Evolutionary conservation across 2,329 filamentous ascomycete species (phyloP), one percentile per base, ranked within the genome.

Genomic region (Beauveria scarabaeidicola): DNA sequence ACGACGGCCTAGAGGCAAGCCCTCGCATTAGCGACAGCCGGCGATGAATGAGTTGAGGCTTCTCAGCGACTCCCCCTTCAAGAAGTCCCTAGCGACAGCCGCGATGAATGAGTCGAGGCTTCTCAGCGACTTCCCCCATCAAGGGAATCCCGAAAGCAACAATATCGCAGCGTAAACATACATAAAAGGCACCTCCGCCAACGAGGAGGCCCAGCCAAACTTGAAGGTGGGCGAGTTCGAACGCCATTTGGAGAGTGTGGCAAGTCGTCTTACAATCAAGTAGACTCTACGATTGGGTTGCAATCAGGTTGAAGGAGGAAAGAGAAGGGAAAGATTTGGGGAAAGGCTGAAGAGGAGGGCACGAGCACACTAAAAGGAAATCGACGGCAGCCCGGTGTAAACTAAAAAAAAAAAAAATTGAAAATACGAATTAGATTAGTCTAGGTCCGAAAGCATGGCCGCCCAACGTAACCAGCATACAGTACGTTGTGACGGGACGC

Each of bases 171-270:
- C 40, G 40, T 38, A 5, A 21, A 72, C 77, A 69, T 67, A 80
- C 78, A 61, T 78, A 80, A 58, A 77, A 47, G 8, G 70, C 57
- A 17, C 68, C 72, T 46, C 67, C 71, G 21, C 69, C 69, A 19
- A 70, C 68, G 40, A 76, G 53, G 25, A 75, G 44, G 50, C 70
- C 74, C 52, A 78, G 66, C 71, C 76, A 79, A 53, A 73, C 63
- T 64, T 70, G 69, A 50, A 78, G 55, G 56, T 77, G 75, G 61
- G 67, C 65, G 36, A 69, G 43, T 58, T 69, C 61, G 44, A 71
- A 46, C 50, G 63, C 64, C 70, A 72, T 72, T 50, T 61, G 64
- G 53, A 41, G 59, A 27, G 21, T 32, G 47, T 52, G 6, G 29
- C 4, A 32, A 32, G 29, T n/a, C 6, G 15, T 47, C 52, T 48